Conservation (phyloP, 768 basidiomycete genomes). For the Suillus hirtellus region DNA sequence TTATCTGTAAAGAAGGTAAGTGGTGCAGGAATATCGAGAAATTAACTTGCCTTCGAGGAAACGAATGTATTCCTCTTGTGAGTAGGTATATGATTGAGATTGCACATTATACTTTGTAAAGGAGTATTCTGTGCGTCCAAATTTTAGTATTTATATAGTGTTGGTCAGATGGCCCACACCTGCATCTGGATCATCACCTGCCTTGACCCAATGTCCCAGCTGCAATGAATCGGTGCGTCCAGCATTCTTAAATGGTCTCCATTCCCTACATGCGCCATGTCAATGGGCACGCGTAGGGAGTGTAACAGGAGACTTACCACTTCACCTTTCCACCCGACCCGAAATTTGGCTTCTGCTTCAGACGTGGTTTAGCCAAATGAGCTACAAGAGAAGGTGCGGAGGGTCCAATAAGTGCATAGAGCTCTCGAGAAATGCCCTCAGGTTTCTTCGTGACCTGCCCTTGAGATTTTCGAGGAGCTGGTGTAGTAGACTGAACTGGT, state of each 20-base stretch:
- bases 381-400: constrained; percentile 84
- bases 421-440: constrained; percentile 89
- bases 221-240: constrained; percentile 68
- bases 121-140: constrained; percentile 55
- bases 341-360: constrained; percentile 85
- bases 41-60: constrained; percentile 63
- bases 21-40: neutral
- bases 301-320: constrained; percentile 52
- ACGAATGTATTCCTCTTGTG: constrained; percentile 85
- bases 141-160: neutral
- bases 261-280: constrained; percentile 56
- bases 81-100: constrained; percentile 65
- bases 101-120: constrained; percentile 85
- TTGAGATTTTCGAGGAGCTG: constrained; percentile 48
- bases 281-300: neutral
- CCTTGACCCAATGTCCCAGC: constrained; percentile 84
- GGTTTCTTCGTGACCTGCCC: constrained; percentile 58
- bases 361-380: constrained; percentile 75
- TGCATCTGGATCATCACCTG: constrained; percentile 48
- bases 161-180: constrained; percentile 41
- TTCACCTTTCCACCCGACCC: constrained; percentile 62
- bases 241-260: constrained; percentile 68
- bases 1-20: constrained; percentile 45
- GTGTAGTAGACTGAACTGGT: constrained; percentile 42
- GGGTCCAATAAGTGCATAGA: constrained; percentile 94